These are phyloP conservation scores for Auricularia sp. DNA, from an alignment of 768 basidiomycete genomes.

Conservation along the genomic window DNA sequence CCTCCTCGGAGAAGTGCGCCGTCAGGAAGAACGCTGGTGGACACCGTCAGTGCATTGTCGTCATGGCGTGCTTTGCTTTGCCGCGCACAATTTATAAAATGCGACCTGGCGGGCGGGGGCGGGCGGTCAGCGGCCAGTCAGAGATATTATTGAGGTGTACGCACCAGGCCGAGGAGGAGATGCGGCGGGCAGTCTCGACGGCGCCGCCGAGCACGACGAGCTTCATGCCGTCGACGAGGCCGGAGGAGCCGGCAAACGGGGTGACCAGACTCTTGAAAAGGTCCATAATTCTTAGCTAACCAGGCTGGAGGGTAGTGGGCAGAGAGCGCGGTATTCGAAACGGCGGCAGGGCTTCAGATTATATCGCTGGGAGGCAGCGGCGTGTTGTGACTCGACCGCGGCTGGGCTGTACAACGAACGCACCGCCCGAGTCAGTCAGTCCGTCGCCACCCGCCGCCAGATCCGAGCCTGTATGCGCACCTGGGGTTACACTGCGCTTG, in stretches of 20 bases:
- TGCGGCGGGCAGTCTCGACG: slow-evolving; percentile 74
- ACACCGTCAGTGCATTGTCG: background rate
- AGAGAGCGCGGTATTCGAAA: no score
- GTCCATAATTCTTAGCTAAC: slow-evolving; percentile 41
- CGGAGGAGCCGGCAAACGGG: slow-evolving; percentile 69
- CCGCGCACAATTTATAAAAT: slow-evolving; percentile 75
- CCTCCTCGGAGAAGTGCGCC: slow-evolving; percentile 83
- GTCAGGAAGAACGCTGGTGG: slow-evolving; percentile 71
- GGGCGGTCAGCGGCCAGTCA: no score
- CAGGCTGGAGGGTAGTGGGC: no score
- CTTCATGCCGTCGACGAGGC: slow-evolving; percentile 82
- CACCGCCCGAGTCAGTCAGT: no score
- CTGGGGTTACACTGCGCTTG: no score
- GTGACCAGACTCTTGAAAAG: slow-evolving; percentile 72
- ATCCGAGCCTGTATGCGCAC: no score
- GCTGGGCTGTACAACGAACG: no score
- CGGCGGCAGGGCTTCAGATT: no score
- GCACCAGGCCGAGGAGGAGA: slow-evolving; percentile 71
- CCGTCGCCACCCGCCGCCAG: no score
- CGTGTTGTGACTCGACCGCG: no score
- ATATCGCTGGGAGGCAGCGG: no score
- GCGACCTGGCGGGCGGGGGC: slow-evolving; percentile 41
- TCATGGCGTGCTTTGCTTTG: slow-evolving; percentile 7
- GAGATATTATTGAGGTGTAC: slow-evolving; percentile 13
- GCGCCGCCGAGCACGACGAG: slow-evolving; percentile 83